A percentile compares a stretch with the other conserved stretches of the same genome.
phyloP scores from a whole-genome alignment of 495 filamentous ascomycete species.

The Amniculicola lignicola region DNA sequence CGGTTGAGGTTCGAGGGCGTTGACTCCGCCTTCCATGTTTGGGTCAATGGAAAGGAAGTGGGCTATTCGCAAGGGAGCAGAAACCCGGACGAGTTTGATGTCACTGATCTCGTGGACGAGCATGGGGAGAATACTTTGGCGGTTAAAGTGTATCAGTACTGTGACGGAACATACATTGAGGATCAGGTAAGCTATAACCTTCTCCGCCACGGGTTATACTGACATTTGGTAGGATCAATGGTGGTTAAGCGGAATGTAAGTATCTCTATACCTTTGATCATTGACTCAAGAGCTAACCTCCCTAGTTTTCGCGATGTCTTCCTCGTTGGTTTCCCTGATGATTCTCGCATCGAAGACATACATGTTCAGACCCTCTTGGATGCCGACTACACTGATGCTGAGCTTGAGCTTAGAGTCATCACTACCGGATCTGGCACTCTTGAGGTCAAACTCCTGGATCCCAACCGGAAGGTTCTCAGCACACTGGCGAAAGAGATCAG shows the following conservation, averaged over 20 bases:
- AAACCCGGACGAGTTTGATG: slow-evolving; percentile 62
- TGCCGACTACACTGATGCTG: slow-evolving; percentile 52
- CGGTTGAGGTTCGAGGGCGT: slow-evolving; percentile 65
- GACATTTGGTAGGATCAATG: slow-evolving; percentile 18
- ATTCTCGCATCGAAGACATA: slow-evolving; percentile 57
- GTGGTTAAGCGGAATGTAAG: slow-evolving; percentile 26
- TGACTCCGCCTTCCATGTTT: slow-evolving; percentile 64
- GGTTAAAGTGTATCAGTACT: slow-evolving; percentile 62
- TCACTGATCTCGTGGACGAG: slow-evolving; percentile 47
- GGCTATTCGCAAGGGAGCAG: slow-evolving; percentile 66
- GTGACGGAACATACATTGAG: slow-evolving; percentile 53
- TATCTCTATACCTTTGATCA: not conserved
- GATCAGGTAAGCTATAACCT: slow-evolving; percentile 13
- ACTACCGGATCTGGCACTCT: slow-evolving; percentile 1
- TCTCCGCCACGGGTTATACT: not conserved
- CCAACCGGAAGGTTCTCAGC: not conserved
- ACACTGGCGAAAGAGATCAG: not conserved
- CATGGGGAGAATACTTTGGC: slow-evolving; percentile 50
- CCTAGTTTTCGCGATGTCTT: slow-evolving; percentile 59
- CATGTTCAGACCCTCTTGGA: slow-evolving; percentile 56
- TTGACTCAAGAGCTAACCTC: not conserved
- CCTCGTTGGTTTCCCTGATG: slow-evolving; percentile 53
- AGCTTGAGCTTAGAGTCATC: slow-evolving; percentile 47
- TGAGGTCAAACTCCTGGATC: slow-evolving; percentile 13
- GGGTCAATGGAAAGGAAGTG: slow-evolving; percentile 56